phyloP scores from a whole-genome alignment of 495 filamentous ascomycete species.

The Alectoria sarmentosa region DNA sequence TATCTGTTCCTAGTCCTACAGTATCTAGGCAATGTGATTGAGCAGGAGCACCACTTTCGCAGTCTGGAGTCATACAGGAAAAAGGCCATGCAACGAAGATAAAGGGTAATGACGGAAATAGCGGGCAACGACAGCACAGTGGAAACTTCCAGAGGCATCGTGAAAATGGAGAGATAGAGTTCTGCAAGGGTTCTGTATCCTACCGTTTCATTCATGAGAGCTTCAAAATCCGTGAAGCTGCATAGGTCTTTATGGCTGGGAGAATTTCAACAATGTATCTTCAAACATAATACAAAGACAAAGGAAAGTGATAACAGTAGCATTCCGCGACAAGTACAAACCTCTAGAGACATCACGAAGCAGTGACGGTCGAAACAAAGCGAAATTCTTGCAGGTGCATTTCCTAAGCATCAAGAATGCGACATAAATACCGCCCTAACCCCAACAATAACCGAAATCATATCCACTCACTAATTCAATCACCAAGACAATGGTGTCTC shows the following conservation, averaged over 20 bases:
- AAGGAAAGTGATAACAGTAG: background rate
- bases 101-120: background rate
- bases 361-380: background rate
- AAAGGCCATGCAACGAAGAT: background rate
- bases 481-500: background rate
- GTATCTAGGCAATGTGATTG: background rate
- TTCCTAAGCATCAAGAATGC: background rate
- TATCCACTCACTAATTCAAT: background rate
- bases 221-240: background rate
- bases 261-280: background rate
- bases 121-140: background rate
- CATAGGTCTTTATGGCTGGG: background rate
- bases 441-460: background rate
- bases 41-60: background rate
- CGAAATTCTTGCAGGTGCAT: background rate
- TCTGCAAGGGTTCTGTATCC: background rate
- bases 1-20: no score
- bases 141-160: background rate
- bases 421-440: background rate
- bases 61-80: background rate
- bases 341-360: background rate
- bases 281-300: background rate
- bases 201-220: background rate
- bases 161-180: background rate
- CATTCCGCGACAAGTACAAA: background rate